phyloP scores from a whole-genome alignment of 1,139 yeast species.

The Tardiomyces blankii region DNA sequence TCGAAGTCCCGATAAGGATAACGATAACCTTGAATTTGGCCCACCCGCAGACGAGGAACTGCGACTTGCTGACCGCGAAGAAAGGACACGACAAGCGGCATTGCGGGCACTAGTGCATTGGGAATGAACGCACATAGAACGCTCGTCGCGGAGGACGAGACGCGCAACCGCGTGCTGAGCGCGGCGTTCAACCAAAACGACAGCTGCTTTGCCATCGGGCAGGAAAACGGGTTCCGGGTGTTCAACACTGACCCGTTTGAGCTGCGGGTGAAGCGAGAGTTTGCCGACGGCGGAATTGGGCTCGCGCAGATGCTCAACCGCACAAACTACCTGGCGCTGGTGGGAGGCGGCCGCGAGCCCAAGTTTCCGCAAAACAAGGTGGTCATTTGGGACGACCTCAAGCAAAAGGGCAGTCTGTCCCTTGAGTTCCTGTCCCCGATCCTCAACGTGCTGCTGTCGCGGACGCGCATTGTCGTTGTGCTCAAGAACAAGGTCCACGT shows the following conservation, averaged over 20 bases:
- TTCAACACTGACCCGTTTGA: constrained; percentile 84
- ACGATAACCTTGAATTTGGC: too few relatives aligned
- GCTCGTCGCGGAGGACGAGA: constrained; percentile 11
- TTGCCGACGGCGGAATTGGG: constrained; percentile 52
- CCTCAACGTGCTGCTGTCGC: constrained; percentile 58
- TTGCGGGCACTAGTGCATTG: too few relatives aligned
- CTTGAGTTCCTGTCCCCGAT: constrained; percentile 70
- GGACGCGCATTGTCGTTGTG: constrained; percentile 66
- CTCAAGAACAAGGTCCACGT: constrained; percentile 57
- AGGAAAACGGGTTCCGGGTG: constrained; percentile 75
- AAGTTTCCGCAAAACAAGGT: constrained; percentile 62
- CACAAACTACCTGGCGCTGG: constrained; percentile 78
- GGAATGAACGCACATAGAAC: constrained; percentile 15
- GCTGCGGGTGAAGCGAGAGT: constrained; percentile 53
- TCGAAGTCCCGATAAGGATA: too few relatives aligned
- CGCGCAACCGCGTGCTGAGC: constrained; percentile 38
- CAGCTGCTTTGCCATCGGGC: constrained; percentile 80
- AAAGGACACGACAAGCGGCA: too few relatives aligned
- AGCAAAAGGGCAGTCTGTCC: constrained; percentile 61
- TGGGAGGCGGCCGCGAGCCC: constrained; percentile 81
- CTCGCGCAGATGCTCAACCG: constrained; percentile 73
- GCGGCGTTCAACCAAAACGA: constrained; percentile 80
- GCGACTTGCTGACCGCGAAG: too few relatives aligned
- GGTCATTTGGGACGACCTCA: constrained; percentile 85
- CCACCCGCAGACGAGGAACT: too few relatives aligned